A percentile compares a stretch with the other conserved stretches of the same genome.
These are phyloP conservation scores for Corynascus novoguineensis DNA, from an alignment of 495 filamentous ascomycete genomes.

Conservation along the genomic window DNA sequence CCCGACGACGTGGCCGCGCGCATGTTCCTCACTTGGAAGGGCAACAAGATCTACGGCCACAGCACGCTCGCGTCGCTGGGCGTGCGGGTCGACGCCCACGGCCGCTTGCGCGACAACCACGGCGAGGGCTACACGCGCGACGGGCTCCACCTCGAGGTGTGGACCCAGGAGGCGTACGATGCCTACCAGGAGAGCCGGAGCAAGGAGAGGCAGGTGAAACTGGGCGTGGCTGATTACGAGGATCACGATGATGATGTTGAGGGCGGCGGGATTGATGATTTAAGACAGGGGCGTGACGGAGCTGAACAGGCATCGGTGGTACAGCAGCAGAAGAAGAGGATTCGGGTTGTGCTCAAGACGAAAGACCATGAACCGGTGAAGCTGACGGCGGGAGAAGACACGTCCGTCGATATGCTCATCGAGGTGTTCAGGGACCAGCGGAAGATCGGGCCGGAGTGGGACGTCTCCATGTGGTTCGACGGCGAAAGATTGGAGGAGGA, in stretches of 20 bases:
- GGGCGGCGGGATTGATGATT: not conserved
- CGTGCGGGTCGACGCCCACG: constrained; percentile 42
- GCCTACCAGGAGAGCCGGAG: constrained; percentile 39
- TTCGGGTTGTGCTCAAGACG: constrained; percentile 51
- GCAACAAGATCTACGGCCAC: constrained; percentile 63
- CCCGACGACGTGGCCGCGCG: constrained; percentile 20
- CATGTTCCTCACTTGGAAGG: constrained; percentile 76
- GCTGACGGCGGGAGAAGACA: constrained; percentile 34
- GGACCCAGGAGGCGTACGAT: constrained; percentile 57
- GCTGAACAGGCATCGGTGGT: constrained; percentile 2
- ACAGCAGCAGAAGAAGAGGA: constrained; percentile 42
- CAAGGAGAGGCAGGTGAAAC: constrained; percentile 26
- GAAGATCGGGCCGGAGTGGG: constrained; percentile 36
- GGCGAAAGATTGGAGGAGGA: constrained; percentile 66
- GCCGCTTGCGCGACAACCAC: constrained; percentile 26
- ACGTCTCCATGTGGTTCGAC: constrained; percentile 68
- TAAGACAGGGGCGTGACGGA: no score
- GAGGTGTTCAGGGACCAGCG: constrained; percentile 35
- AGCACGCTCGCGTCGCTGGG: constrained; percentile 67
- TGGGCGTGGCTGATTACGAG: constrained; percentile 24
- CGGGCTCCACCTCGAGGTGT: constrained; percentile 64
- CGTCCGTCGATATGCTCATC: constrained; percentile 34
- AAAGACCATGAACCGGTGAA: constrained; percentile 36
- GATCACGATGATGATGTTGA: not conserved
- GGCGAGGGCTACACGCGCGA: constrained; percentile 37